phyloP scores from a whole-genome alignment of 345 rosid species.

The Rhizophora mangle region DNA sequence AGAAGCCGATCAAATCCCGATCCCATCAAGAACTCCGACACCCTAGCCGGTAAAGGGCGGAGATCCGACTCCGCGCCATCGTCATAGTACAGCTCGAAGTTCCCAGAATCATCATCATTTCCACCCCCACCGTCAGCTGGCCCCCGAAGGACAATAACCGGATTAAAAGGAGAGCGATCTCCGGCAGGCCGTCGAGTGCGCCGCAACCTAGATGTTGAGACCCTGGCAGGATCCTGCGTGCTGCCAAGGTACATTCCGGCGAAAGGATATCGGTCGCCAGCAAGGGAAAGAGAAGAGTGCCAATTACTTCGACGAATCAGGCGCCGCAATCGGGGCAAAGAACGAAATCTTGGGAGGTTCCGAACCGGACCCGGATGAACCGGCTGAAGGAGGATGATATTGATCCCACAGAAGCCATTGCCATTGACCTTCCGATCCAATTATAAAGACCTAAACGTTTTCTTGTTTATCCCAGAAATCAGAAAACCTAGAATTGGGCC shows the following conservation, averaged over 20 bases:
- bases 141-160: slow-evolving; percentile 53
- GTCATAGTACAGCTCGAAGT: slow-evolving; percentile 56
- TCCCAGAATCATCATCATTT: slow-evolving; percentile 26
- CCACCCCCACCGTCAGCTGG: slow-evolving; percentile 25
- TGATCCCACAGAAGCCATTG: slow-evolving; percentile 20
- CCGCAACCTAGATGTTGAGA: slow-evolving; percentile 23
- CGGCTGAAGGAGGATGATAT: slow-evolving; percentile 30
- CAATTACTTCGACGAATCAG: slow-evolving; percentile 52
- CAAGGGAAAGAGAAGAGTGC: slow-evolving; percentile 28
- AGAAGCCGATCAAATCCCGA: slow-evolving; percentile 71
- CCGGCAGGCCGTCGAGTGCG: slow-evolving; percentile 36
- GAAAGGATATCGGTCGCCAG: slow-evolving; percentile 27
- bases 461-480: too few species aligned
- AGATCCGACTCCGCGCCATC: slow-evolving; percentile 58
- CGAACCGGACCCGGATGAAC: slow-evolving; percentile 29
- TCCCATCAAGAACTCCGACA: slow-evolving; percentile 73
- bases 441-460: background rate
- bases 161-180: slow-evolving; percentile 60
- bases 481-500: too few species aligned
- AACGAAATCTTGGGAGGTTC: slow-evolving; percentile 26
- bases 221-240: slow-evolving; percentile 17
- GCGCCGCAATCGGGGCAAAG: slow-evolving; percentile 47
- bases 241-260: slow-evolving; percentile 25
- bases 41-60: slow-evolving; percentile 56
- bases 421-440: background rate